Evolutionary conservation across 495 filamentous ascomycete species (phyloP).

Genomic region (Tuber magnatum): DNA sequence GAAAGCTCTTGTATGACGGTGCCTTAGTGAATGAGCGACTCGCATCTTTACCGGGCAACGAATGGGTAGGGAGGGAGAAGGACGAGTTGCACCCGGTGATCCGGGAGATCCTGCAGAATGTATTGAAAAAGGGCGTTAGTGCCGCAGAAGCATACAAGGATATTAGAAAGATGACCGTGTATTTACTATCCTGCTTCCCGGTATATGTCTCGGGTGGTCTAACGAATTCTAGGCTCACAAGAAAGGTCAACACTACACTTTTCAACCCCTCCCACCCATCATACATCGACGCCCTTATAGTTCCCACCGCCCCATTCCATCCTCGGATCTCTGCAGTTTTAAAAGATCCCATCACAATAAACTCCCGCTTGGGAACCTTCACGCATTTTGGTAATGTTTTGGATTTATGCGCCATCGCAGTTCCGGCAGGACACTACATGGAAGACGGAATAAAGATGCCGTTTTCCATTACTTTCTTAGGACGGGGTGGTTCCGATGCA

Average conservation of each 20-base stretch:
- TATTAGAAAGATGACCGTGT: conserved; percentile 32
- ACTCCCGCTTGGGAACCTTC: conserved; percentile 54
- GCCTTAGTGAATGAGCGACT: conserved; percentile 54
- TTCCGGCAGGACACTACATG: conserved; percentile 51
- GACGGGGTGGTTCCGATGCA: conserved; percentile 51
- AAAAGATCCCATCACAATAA: conserved; percentile 51
- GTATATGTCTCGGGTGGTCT: background rate
- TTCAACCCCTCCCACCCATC: conserved; percentile 26
- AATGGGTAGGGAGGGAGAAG: conserved; percentile 43
- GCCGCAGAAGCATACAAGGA: conserved; percentile 54
- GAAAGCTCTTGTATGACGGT: conserved; percentile 53
- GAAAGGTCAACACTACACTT: conserved; percentile 16
- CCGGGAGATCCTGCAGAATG: conserved; percentile 48
- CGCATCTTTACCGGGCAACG: conserved; percentile 45
- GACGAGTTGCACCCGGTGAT: conserved; percentile 52
- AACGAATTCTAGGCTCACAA: conserved; percentile 17
- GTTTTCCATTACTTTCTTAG: conserved; percentile 59
- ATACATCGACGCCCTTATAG: conserved; percentile 53
- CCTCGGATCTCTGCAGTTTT: conserved; percentile 53
- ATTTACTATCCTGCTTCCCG: background rate
- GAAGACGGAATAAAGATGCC: conserved; percentile 46
- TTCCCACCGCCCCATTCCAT: conserved; percentile 56
- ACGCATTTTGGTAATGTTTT: conserved; percentile 61
- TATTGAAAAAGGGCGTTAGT: conserved; percentile 45
- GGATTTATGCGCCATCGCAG: conserved; percentile 56